Evolutionary conservation across 202 grass and related monocot genomes (phyloP).

Genomic region (Thinopyrum obtusiflorum): DNA sequence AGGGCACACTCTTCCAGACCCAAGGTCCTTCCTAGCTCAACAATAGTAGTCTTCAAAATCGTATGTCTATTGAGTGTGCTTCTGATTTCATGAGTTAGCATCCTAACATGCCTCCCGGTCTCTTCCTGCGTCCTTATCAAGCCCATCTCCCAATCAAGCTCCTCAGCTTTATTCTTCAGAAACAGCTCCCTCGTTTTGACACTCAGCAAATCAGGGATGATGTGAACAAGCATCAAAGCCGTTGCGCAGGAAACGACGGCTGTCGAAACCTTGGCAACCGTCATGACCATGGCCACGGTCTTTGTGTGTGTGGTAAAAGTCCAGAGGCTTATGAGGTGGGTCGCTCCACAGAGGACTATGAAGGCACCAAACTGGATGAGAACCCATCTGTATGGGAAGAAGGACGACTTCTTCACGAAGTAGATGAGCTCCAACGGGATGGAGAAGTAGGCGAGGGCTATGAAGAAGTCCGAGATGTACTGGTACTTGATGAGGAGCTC

Average conservation of each 20-base stretch:
- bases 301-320: conserved; percentile 55
- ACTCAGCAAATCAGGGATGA: conserved; percentile 72
- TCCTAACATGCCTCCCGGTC: conserved; percentile 92
- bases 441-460: conserved; percentile 85
- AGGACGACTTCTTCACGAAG: conserved; percentile 79
- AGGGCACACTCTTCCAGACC: conserved; percentile 84
- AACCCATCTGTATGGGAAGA: conserved; percentile 78
- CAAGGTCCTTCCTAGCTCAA: conserved; percentile 83
- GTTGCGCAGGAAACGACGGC: conserved; percentile 81
- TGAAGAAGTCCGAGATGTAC: conserved; percentile 95
- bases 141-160: conserved; percentile 88
- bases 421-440: conserved; percentile 87
- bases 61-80: conserved; percentile 92
- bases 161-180: conserved; percentile 76
- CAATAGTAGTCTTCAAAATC: conserved; percentile 89
- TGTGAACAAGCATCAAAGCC: conserved; percentile 84
- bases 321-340: conserved; percentile 83
- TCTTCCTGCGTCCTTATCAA: conserved; percentile 70
- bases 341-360: conserved; percentile 80
- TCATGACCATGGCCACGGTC: conserved; percentile 61
- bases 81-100: conserved; percentile 98
- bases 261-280: conserved; percentile 65
- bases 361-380: conserved; percentile 83
- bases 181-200: conserved; percentile 76
- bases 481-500: conserved; percentile 92